phyloP scores from a whole-genome alignment of 1,284 basidiomycete species.

The Anthracocystis setariae region DNA sequence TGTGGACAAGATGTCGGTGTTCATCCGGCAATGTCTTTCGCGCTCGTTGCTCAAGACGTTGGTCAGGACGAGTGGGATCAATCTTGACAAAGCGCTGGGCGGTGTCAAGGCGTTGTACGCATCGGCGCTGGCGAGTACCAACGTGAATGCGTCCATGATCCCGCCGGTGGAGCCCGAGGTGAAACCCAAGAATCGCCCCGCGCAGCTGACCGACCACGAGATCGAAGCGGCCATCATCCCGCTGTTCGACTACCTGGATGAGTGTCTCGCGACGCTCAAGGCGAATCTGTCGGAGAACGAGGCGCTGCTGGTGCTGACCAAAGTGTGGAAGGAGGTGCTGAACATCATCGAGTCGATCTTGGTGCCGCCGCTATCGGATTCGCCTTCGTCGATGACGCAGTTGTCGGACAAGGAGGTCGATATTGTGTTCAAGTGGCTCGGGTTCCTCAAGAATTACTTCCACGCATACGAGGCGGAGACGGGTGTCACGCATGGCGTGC shows the following conservation, averaged over 20 bases:
- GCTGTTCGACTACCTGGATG: constrained; percentile 95
- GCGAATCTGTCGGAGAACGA: constrained; percentile 76
- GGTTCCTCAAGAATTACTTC: constrained; percentile 86
- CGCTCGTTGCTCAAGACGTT: constrained; percentile 73
- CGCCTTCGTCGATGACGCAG: constrained; percentile 88
- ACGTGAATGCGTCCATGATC: constrained; percentile 54
- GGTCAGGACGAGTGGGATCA: constrained; percentile 63
- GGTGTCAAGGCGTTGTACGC: constrained; percentile 66
- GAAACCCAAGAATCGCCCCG: constrained; percentile 70
- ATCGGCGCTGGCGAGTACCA: constrained; percentile 61
- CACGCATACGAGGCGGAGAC: constrained; percentile 91
- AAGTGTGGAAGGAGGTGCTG: constrained; percentile 96
- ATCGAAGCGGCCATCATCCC: constrained; percentile 92
- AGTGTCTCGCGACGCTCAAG: constrained; percentile 90
- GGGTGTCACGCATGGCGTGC: constrained; percentile 71
- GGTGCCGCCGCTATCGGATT: constrained; percentile 88
- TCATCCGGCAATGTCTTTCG: constrained; percentile 89
- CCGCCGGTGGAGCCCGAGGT: constrained; percentile 60
- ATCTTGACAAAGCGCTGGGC: constrained; percentile 64
- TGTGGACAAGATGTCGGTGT: constrained; percentile 98
- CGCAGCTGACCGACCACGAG: constrained; percentile 86
- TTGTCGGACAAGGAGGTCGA: constrained; percentile 94
- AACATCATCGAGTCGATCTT: constrained; percentile 86
- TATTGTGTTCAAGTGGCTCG: constrained; percentile 97
- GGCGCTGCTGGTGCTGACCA: constrained; percentile 90